Evolutionary conservation across 345 rosid species (phyloP).

Genomic region (Salix koriyanagi): DNA sequence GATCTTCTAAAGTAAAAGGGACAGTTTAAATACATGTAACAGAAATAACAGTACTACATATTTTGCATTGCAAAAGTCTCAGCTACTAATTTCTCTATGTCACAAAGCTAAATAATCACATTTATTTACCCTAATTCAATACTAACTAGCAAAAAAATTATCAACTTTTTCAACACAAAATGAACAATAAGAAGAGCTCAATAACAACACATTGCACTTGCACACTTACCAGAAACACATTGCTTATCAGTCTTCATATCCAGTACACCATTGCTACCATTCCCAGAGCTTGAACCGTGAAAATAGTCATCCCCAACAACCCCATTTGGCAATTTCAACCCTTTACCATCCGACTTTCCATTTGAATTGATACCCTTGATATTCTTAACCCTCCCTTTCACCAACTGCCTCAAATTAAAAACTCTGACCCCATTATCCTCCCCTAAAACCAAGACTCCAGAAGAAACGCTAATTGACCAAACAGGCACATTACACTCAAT

Average conservation of each 20-base stretch:
- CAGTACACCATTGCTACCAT: constrained; percentile 30
- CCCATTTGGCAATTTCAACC: constrained; percentile 40
- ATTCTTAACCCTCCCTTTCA: constrained; percentile 45
- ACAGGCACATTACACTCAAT: constrained; percentile 61
- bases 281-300: constrained; percentile 19
- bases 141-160: not conserved
- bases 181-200: not conserved
- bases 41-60: not conserved
- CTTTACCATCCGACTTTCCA: constrained; percentile 27
- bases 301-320: constrained; percentile 20
- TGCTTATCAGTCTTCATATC: constrained; percentile 47
- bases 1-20: not conserved
- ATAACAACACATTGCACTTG: not conserved
- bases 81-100: not conserved
- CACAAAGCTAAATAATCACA: not conserved
- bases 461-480: constrained; percentile 56
- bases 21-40: not conserved
- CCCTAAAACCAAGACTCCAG: constrained; percentile 62
- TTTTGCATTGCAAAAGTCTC: not conserved
- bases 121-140: not conserved
- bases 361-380: constrained; percentile 27
- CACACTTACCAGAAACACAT: constrained; percentile 43
- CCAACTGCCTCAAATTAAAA: constrained; percentile 53
- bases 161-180: not conserved
- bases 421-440: constrained; percentile 67